Evolutionary conservation across 129 eudicot species (phyloP), one percentile per base, ranked within the genome.

Genomic region (Chrysanthemum lavandulifolium): DNA sequence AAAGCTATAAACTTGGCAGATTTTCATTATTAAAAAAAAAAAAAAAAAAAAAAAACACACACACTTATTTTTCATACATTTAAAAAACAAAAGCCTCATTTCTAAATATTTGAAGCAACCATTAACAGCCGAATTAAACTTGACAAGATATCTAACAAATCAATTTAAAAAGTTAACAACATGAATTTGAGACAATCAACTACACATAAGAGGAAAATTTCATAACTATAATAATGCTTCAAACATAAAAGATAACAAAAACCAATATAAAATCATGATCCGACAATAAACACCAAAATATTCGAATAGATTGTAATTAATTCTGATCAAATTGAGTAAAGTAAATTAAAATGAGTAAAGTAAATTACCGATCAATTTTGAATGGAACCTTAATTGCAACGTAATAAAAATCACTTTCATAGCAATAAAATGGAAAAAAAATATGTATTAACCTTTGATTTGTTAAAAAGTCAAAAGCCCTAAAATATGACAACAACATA

Each of bases 401-500:
- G 53, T n/a, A 13, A 29, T 60, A 21, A 25, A 73, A 49, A 19
- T 2, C 61, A 49, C 27, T 48, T 73, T 16, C 13, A 61, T 49
- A 33, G 51, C 18, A 61, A 61, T 61, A 60, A 73, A 59, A 59
- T 21, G 2, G 25, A 60, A 53, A 48, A 23, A 48, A 13, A 49
- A 3, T 52, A 73, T n/a, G 61, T 11, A 27, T 43, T 48, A 15
- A 47, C 60, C 60, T 23, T n/a, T 59, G 49, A 60, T 43, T 10
- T 19, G 54, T 61, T 14, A 66, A 71, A 36, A n/a, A 19, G 10
- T 9, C 36, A 61, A 61, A 73, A 61, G 13, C 61, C 69, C 77
- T 73, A 73, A 10, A 73, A 61, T 14, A 48, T 61, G 62, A 36
- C 49, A 66, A 61, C 33, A 14, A 54, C 59, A n/a, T 9, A 5